Evolutionary conservation across 2,329 filamentous ascomycete species (phyloP), one percentile per base, ranked within the genome.

Genomic region (Cladorrhinum sp.): DNA sequence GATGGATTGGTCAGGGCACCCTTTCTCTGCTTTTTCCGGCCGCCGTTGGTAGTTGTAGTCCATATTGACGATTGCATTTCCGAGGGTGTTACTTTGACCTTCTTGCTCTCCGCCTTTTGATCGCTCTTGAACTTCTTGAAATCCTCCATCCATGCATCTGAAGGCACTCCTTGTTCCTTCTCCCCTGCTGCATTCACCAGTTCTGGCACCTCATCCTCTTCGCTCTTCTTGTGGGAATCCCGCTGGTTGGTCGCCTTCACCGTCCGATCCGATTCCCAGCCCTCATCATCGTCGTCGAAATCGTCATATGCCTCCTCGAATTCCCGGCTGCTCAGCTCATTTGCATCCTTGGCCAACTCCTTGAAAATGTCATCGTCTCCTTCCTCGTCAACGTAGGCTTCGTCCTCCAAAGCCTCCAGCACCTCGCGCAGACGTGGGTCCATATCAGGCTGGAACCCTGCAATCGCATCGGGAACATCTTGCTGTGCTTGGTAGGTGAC

Each of bases 391-490:
- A 99, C 93, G 71, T 92, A 99, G 2, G 90, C 94, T 23, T 99
- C 95, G 70, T 99, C 95, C 54, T 99, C 95, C 28, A 99, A 78
- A 10, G 95, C 95, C 75, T 97, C 93, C 23, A 99, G 77, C 4
- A 93, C 92, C 74, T 99, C 95, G 51, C 95, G 85, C 67, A 99
- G 74, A 42, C 94, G 83, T 1, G 93, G 93, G 71, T 99, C 96
- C 95, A 99, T 98, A 72, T 98, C 93, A 6, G 96, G 95, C 75
- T 99, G 90, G 74, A 99, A 96, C 0, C 95, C 95, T 2, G 90
- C 89, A 70, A 99, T 90, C 7, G 86, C 87, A 76, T 99, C 95
- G 0, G 95, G 95, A 1, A 98, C 79, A 69, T 96, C 86, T 75
- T 99, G 95, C 76, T 97, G 92, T 58, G 92, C 89, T 74, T 98